Evolutionary conservation across 768 basidiomycete genomes (phyloP).

Genomic region (Neoboletus magnificus): DNA sequence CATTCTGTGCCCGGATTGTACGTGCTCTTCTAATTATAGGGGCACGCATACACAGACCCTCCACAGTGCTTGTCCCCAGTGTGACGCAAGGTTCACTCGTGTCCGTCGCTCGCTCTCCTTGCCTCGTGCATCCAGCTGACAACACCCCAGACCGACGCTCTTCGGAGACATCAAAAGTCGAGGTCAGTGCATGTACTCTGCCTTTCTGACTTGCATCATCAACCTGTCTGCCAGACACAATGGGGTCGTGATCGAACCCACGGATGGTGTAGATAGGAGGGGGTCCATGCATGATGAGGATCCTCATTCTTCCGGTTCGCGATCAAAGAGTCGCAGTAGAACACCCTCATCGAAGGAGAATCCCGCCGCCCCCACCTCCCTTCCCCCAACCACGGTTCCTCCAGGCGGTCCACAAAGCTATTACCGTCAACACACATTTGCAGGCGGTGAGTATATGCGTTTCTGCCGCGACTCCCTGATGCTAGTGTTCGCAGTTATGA

Average conservation of each 20-base stretch:
- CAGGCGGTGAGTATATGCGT: conserved; percentile 35
- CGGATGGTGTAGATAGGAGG: conserved; percentile 22
- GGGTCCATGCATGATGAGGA: conserved; percentile 21
- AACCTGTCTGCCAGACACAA: conserved; percentile 45
- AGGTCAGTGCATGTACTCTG: conserved; percentile 42
- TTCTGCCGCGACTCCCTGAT: not conserved
- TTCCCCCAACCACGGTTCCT: conserved; percentile 34
- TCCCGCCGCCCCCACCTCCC: conserved; percentile 31
- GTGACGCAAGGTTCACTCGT: conserved; percentile 76
- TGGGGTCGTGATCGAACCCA: conserved; percentile 59
- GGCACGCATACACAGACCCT: conserved; percentile 15
- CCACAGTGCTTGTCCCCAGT: conserved; percentile 69
- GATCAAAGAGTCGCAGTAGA: conserved; percentile 49
- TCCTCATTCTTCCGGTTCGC: conserved; percentile 38
- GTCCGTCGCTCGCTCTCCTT: conserved; percentile 40
- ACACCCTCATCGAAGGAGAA: conserved; percentile 46
- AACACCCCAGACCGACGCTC: conserved; percentile 63
- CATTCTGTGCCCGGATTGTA: conserved; percentile 76
- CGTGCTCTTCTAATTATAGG: conserved; percentile 25
- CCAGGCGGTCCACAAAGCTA: conserved; percentile 50
- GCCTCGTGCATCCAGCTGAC: conserved; percentile 17
- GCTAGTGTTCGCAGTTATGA: conserved; percentile 34
- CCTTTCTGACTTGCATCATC: not conserved
- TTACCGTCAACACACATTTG: conserved; percentile 61
- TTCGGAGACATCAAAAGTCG: conserved; percentile 78